Conservation (phyloP, 1,284 basidiomycete species). For the Pholiota adiposa region DNA sequence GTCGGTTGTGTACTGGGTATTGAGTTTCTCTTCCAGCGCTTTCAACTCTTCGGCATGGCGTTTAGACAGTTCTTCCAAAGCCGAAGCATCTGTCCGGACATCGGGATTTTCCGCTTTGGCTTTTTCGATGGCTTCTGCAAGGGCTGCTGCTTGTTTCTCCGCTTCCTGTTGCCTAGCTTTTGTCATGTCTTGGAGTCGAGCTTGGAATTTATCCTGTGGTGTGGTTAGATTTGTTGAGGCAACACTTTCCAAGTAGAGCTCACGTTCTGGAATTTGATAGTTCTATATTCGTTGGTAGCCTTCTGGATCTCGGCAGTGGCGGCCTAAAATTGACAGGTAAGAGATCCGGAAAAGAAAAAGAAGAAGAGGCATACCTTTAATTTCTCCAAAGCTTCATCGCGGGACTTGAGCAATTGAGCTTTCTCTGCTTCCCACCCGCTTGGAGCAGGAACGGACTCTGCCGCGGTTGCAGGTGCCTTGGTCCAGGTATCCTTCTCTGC, state of each 20-base stretch:
- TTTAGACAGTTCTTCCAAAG: conserved; percentile 46
- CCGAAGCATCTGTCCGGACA: conserved; percentile 19
- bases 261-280: conserved; percentile 40
- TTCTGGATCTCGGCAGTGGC: conserved; percentile 52
- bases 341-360: background rate
- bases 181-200: conserved; percentile 32
- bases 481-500: conserved; percentile 60
- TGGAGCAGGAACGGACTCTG: conserved; percentile 35
- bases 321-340: conserved; percentile 36
- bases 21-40: conserved; percentile 55
- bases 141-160: conserved; percentile 46
- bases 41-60: conserved; percentile 64
- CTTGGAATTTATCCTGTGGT: conserved; percentile 36
- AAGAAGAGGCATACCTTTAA: conserved; percentile 48
- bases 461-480: conserved; percentile 27
- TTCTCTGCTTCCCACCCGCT: conserved; percentile 62
- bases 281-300: conserved; percentile 48
- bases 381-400: conserved; percentile 61
- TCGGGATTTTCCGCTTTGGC: conserved; percentile 43
- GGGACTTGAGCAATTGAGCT: conserved; percentile 54
- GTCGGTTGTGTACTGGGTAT: conserved; percentile 56
- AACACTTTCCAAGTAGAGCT: conserved; percentile 13
- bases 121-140: conserved; percentile 60
- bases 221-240: background rate
- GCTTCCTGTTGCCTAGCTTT: conserved; percentile 41